A percentile compares a stretch with the other conserved stretches of the same genome.
Conservation (phyloP, 768 basidiomycete genomes). For the Naganishia friedmannii region DNA sequence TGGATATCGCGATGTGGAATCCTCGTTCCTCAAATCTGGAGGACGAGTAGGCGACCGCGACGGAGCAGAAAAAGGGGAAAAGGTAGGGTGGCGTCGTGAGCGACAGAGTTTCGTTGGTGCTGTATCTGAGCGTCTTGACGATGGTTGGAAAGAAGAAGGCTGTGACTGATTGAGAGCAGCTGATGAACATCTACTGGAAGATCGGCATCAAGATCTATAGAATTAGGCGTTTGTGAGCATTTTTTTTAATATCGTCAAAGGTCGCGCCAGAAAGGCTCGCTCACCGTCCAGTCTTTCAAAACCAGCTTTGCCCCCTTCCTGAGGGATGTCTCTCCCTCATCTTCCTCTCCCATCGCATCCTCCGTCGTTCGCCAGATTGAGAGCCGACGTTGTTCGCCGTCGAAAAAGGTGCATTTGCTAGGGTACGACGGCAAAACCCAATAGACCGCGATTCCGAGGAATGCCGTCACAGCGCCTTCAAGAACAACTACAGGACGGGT, state of each 20-base stretch:
- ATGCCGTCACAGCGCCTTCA: slow-evolving; percentile 56
- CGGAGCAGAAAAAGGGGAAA: slow-evolving; percentile 51
- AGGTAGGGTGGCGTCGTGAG: slow-evolving; percentile 41
- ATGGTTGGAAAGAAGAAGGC: too few species aligned
- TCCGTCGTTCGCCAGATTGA: slow-evolving; percentile 23
- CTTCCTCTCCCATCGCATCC: slow-evolving; percentile 25
- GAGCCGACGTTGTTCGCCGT: slow-evolving; percentile 15
- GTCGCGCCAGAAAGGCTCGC: neutral
- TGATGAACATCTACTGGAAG: slow-evolving; percentile 30
- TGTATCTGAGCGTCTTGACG: slow-evolving; percentile 41
- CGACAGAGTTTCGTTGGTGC: slow-evolving; percentile 39
- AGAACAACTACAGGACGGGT: slow-evolving; percentile 59
- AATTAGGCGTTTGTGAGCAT: neutral
- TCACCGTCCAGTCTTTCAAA: slow-evolving; percentile 27
- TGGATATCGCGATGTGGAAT: slow-evolving; percentile 21
- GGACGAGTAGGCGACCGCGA: slow-evolving; percentile 17
- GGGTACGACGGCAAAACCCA: slow-evolving; percentile 22
- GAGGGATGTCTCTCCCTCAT: slow-evolving; percentile 25
- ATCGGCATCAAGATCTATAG: slow-evolving; percentile 27
- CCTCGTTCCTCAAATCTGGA: slow-evolving; percentile 4
- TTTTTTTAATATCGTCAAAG: too few species aligned
- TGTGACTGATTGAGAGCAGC: slow-evolving; percentile 14
- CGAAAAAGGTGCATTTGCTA: slow-evolving; percentile 23
- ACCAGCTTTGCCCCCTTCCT: slow-evolving; percentile 25
- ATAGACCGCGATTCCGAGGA: slow-evolving; percentile 50